Conservation (phyloP, 257 asterid species). For the Apocynum venetum region DNA sequence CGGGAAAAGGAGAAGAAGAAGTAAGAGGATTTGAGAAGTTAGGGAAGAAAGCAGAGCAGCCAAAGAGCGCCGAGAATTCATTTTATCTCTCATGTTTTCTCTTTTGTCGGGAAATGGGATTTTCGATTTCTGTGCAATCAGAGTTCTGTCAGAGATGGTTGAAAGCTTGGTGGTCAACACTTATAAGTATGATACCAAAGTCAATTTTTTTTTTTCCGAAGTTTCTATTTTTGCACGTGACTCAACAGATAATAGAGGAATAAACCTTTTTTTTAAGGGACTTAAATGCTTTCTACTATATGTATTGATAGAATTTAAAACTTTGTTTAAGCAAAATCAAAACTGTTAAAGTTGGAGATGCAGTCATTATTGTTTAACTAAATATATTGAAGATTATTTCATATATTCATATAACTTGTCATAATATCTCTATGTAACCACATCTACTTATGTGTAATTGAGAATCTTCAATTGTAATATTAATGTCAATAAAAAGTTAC, state of each 20-base stretch:
- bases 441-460: too few relatives aligned
- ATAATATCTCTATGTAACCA: too few relatives aligned
- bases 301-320: too few relatives aligned
- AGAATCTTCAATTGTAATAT: too few relatives aligned
- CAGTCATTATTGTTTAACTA: not conserved
- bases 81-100: constrained; percentile 12
- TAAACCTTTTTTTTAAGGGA: not conserved
- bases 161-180: not conserved
- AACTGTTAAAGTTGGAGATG: not conserved
- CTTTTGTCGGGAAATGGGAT: constrained; percentile 15
- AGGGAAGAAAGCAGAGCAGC: constrained; percentile 62
- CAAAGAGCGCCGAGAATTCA: constrained; percentile 36
- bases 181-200: not conserved
- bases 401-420: too few relatives aligned
- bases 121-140: constrained; percentile 27
- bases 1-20: constrained; percentile 18
- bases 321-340: not conserved
- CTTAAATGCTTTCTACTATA: not conserved
- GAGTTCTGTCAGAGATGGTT: constrained; percentile 13
- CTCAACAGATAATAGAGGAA: not conserved
- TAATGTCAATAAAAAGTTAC: too few relatives aligned
- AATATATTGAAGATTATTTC: too few relatives aligned
- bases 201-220: not conserved
- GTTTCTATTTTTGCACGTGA: constrained; percentile 5
- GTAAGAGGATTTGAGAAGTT: constrained; percentile 36